Base-by-base conservation (phyloP, 441 rosid genomes). In the Brassica balearica region DNA sequence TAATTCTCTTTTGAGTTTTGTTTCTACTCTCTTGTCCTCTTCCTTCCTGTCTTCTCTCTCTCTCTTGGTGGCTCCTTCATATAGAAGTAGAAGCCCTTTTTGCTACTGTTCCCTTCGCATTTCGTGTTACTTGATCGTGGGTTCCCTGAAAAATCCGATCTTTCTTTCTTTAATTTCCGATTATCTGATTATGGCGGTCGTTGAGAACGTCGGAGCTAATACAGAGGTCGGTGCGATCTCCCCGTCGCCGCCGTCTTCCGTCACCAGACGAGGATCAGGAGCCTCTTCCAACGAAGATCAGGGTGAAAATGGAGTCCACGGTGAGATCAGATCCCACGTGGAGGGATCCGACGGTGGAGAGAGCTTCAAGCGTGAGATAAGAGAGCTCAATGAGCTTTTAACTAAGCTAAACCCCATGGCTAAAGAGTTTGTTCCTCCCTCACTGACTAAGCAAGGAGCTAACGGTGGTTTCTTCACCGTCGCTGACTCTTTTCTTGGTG, bases 321-420 rank as follows among this genome's bases (percentile, higher is more conserved):
- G 58, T 65, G 84, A 81, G 82, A 82, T 83, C 80, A 73, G 76
- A 23, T 48, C 56, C 25, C 73, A 29, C 65, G 78, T 55, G 74
- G 66, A 36, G 83, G 83, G 83, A 80, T 84, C 92, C 74, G 75
- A 80, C 38, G 87, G 76, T 65, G 85, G 76, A 29, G 88, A 84
- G 70, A 85, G 82, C 79, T 84, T 82, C 68, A 82, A 82, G 65
- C 84, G 88, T 68, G 92, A 90, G 59, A 84, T 92, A 83, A 88
- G 86, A 82, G 95, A 94, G 84, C 85, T 94, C 76, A 89, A 86
- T 59, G 96, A 94, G 77, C 91, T 94, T 25, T 90, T 94, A 77
- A 88, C 97, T 34, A 94, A 94, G 85, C 94, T 94, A 11, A 94
- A 94, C 64, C 98, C 97, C 64, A 86, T 90, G 95, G 98, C 96